Base-by-base conservation (phyloP, 805 yeast species). In the Hanseniaspora lindneri region DNA sequence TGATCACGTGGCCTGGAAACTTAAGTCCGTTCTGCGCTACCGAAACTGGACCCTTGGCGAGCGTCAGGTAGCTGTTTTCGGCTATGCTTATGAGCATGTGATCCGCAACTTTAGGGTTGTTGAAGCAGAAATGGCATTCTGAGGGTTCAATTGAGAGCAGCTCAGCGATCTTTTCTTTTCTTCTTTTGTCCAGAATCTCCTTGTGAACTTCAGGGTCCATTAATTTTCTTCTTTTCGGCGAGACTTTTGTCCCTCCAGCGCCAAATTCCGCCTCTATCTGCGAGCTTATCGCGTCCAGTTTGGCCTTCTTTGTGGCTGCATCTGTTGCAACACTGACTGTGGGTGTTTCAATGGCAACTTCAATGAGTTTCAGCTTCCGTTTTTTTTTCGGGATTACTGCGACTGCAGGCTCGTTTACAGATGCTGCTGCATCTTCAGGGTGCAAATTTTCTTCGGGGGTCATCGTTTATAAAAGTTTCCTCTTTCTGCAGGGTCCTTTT, bases 41-140 rank as follows among this genome's bases (percentile, higher is more conserved):
- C 1, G 83, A 75, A 17, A 87, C 63, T 0, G 96, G 96, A 0
- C 96, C 96, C 58, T 83, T 86, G 0, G 95, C 94, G 14, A 79
- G 69, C 0, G 96, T 80, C 50, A 87, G 44, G 59, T 86, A 87
- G 0, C 77, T 65, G 40, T 68, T 66, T 11, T 72, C 71, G 0
- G 84, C 89, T 46, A 88, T 80, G 0, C 92, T 75, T 0, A 86
- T 71, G 11, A 87, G 75, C 81, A 88, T 77, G 60, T 86, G 94
- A 2, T 83, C 69, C 54, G 81, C 88, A 6, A 83, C 71, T 13
- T 78, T 73, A 0, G 94, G 83, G 57, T 84, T 85, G 1, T 89
- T 76, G 17, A 87, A 70, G 60, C 96, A 87, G 58, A 87, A 84
- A 63, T 83, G 87, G 59, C 96, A 87, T 39, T 68, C 64, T 13